A percentile compares a stretch with the other conserved stretches of the same genome.
phyloP scores from a whole-genome alignment of 148 eudicot genomes.

The Rhododendron molle region DNA sequence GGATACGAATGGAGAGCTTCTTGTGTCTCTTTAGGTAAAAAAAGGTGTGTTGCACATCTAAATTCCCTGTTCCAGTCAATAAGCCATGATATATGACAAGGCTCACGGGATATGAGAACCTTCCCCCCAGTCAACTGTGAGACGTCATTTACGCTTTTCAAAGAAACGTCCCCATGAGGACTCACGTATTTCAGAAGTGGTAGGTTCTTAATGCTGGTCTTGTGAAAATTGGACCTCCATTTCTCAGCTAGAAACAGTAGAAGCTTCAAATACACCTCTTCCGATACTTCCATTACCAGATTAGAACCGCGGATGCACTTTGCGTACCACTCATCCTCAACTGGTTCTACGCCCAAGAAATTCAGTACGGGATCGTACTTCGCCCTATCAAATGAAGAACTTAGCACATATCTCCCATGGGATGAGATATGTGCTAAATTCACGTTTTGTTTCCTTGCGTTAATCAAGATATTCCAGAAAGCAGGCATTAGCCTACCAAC shows the following conservation, averaged over 20 bases:
- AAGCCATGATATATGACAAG: slow-evolving; percentile 19
- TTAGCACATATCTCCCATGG: slow-evolving; percentile 51
- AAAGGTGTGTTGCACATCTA: neutral
- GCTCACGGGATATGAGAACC: slow-evolving; percentile 6
- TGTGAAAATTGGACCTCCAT: slow-evolving; percentile 39
- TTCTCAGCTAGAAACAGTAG: slow-evolving; percentile 41
- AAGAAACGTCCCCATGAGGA: slow-evolving; percentile 22
- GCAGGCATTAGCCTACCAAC: slow-evolving; percentile 44
- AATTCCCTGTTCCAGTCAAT: slow-evolving; percentile 31
- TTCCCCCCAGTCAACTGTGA: neutral
- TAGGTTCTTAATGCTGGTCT: slow-evolving; percentile 25
- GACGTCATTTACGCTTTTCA: slow-evolving; percentile 29
- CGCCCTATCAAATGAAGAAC: slow-evolving; percentile 45
- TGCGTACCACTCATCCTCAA: slow-evolving; percentile 55
- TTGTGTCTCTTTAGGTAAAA: slow-evolving; percentile 22
- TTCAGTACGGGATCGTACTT: slow-evolving; percentile 35
- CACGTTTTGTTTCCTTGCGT: slow-evolving; percentile 36
- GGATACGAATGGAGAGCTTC: slow-evolving; percentile 6
- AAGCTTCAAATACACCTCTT: slow-evolving; percentile 42
- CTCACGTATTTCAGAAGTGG: slow-evolving; percentile 51
- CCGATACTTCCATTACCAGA: slow-evolving; percentile 42
- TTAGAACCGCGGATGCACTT: slow-evolving; percentile 58
- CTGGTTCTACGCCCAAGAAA: slow-evolving; percentile 44
- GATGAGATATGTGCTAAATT: slow-evolving; percentile 47
- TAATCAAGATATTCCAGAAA: slow-evolving; percentile 49